phyloP scores from a whole-genome alignment of 352 stramenopile genomes.

The Globisporangium irregulare region DNA sequence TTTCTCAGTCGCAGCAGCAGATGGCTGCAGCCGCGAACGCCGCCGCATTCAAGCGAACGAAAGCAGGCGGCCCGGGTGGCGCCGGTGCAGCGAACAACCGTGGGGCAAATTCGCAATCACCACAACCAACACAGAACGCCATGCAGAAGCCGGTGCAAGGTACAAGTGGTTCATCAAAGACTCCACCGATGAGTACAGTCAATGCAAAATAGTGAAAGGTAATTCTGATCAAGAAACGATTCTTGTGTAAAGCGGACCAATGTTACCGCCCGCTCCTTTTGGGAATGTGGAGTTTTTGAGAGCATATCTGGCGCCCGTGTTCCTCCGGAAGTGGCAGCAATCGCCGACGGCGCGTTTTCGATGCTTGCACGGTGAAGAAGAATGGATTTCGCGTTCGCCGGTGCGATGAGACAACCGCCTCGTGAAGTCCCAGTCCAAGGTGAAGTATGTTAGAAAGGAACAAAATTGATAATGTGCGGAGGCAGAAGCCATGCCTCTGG shows the following conservation, averaged over 20 bases:
- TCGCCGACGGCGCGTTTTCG: background rate
- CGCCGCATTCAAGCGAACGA: constrained; percentile 80
- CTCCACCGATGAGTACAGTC: constrained; percentile 83
- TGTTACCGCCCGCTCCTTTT: constrained; percentile 7
- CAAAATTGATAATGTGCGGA: background rate
- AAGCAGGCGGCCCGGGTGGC: constrained; percentile 40
- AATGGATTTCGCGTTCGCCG: background rate
- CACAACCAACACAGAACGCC: constrained; percentile 43
- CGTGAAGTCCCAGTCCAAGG: background rate
- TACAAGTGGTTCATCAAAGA: constrained; percentile 74
- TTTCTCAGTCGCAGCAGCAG: constrained; percentile 80
- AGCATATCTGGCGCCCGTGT: background rate
- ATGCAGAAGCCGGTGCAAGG: constrained; percentile 76
- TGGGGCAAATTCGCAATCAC: constrained; percentile 45
- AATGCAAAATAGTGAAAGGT: constrained; percentile 77
- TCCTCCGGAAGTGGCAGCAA: background rate
- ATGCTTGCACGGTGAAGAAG: background rate
- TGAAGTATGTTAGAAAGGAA: constrained; percentile 1
- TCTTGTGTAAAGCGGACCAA: constrained; percentile 17
- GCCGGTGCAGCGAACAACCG: constrained; percentile 15
- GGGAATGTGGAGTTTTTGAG: constrained; percentile 17
- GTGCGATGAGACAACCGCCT: background rate
- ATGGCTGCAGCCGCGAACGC: constrained; percentile 79
- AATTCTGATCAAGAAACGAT: constrained; percentile 21
- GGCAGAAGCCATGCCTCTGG: constrained; percentile 6